phyloP scores from a whole-genome alignment of 1,139 yeast species.

The Scheffersomyces insectosa region DNA sequence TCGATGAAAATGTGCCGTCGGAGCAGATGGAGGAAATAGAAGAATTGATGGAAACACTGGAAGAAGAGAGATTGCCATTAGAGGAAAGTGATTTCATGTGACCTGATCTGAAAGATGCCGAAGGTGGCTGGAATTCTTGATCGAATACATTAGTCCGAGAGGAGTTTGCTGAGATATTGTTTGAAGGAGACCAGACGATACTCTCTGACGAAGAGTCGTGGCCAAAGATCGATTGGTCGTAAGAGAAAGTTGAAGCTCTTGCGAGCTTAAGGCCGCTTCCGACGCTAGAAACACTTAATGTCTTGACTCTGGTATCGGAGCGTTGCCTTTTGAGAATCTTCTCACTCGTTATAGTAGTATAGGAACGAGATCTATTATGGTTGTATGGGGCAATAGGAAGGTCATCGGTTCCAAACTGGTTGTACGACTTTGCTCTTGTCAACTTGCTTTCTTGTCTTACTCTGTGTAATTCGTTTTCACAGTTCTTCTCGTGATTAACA shows the following conservation, averaged over 20 bases:
- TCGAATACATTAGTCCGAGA: slow-evolving; percentile 8
- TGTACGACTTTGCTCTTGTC: slow-evolving; percentile 32
- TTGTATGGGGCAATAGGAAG: slow-evolving; percentile 1
- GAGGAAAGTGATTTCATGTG: slow-evolving; percentile 24
- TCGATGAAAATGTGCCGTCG: slow-evolving; percentile 26
- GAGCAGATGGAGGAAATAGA: slow-evolving; percentile 29
- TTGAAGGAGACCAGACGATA: slow-evolving; percentile 8
- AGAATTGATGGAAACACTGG: slow-evolving; percentile 25
- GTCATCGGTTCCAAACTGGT: slow-evolving; percentile 10
- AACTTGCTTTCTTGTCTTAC: slow-evolving; percentile 62
- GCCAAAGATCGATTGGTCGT: slow-evolving; percentile 22
- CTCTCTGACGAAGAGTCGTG: slow-evolving; percentile 8
- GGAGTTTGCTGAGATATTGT: slow-evolving; percentile 10
- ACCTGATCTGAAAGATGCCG: slow-evolving; percentile 26
- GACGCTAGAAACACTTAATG: slow-evolving; percentile 1
- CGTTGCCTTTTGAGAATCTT: slow-evolving; percentile 40
- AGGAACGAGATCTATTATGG: slow-evolving; percentile 33
- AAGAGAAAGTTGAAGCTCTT: slow-evolving; percentile 24
- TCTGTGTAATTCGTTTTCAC: slow-evolving; percentile 72
- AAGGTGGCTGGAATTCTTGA: slow-evolving; percentile 36
- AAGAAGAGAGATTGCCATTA: slow-evolving; percentile 15
- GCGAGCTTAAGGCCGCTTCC: slow-evolving; percentile 11
- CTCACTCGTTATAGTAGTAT: slow-evolving; percentile 32
- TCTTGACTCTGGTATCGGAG: slow-evolving; percentile 19
- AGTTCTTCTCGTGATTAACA: slow-evolving; percentile 57